Percentiles rank a stretch among this genome's conserved stretches.
phyloP scores from a whole-genome alignment of 805 yeast species.

The Groenewaldozyma salmanticensis region DNA sequence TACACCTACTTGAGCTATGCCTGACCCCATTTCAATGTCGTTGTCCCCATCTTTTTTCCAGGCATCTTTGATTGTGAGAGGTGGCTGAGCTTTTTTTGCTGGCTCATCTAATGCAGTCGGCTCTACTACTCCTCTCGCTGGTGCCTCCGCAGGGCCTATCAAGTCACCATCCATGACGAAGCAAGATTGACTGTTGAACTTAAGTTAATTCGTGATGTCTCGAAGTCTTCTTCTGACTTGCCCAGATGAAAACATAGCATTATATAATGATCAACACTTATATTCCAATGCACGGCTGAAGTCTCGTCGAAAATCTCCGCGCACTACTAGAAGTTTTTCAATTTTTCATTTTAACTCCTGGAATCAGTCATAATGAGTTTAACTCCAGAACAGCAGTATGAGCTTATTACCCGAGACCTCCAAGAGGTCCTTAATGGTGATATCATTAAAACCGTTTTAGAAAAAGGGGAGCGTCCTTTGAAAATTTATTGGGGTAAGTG shows the following conservation, averaged over 20 bases:
- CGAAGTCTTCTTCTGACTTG: slow-evolving; percentile 1
- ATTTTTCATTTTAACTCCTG: too few relatives aligned
- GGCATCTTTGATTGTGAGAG: too few relatives aligned
- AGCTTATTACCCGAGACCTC: slow-evolving; percentile 70
- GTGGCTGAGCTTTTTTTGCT: too few relatives aligned
- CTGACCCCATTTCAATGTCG: background rate
- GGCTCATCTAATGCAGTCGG: too few relatives aligned
- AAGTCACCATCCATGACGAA: slow-evolving; percentile 1
- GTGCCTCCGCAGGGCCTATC: background rate
- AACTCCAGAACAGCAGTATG: slow-evolving; percentile 30
- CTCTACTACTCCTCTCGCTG: background rate
- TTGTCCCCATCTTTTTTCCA: background rate
- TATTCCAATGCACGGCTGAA: too few relatives aligned
- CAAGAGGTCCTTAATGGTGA: slow-evolving; percentile 89
- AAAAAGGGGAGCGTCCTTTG: slow-evolving; percentile 70
- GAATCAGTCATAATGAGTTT: slow-evolving; percentile 2
- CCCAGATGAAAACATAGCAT: background rate
- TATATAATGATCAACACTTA: background rate
- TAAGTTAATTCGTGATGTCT: background rate
- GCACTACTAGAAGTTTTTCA: too few relatives aligned
- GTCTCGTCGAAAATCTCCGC: too few relatives aligned
- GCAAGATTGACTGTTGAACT: too few relatives aligned
- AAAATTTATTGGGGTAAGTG: slow-evolving; percentile 81
- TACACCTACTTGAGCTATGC: background rate
- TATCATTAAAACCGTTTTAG: slow-evolving; percentile 75